Base-by-base conservation (phyloP, 192 early-diverging fungal species). In the Podila clonocystis region DNA sequence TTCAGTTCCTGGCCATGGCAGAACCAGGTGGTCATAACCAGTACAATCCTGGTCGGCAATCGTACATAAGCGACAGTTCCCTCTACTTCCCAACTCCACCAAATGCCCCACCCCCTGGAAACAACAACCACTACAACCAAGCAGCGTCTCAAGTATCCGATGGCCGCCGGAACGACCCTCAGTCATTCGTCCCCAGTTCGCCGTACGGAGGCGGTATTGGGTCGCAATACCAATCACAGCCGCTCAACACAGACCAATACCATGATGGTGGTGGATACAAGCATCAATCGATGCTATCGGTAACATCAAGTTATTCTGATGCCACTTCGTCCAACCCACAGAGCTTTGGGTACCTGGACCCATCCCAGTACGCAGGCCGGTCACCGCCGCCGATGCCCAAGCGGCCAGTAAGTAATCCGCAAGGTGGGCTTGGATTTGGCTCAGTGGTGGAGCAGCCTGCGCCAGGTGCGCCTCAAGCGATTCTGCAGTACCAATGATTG, bases 381-480 rank as follows among this genome's bases (percentile, higher is more conserved):
- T 45, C 49, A 13, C 38, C 52, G 19, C 58, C 68, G 5, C 67
- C 68, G 6, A 26, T 66, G 4, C 63, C 67, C 17, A 70, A 65
- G 19, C 62, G 74, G 9, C 48, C 68, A 1, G 68, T 70, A 45
- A 70, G 63, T 65, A 67, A 61, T 4, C 68, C 74, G 28, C 74
- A 75, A 26, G 74, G 74, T 19, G 74, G 74, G 3, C 13, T 9
- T 49, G 74, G 62, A 3, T 75, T 65, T 60, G 67, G 74, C 15
- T 63, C 62, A 4, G 50, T 34, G 38, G 28, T 58, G 12, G 62
- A 65, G 8, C 74, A 33, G 6, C 8, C 73, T 26, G n/a, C 20
- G 0, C 74, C 67, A 20, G 67, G 74, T 13, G 74, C 74, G 7
- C 74, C 74, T 6, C 74, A 75, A n/a, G 74, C 74, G 2, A 48